Base-by-base conservation (phyloP, 1,284 basidiomycete genomes). In the Sporisorium exsertum region DNA sequence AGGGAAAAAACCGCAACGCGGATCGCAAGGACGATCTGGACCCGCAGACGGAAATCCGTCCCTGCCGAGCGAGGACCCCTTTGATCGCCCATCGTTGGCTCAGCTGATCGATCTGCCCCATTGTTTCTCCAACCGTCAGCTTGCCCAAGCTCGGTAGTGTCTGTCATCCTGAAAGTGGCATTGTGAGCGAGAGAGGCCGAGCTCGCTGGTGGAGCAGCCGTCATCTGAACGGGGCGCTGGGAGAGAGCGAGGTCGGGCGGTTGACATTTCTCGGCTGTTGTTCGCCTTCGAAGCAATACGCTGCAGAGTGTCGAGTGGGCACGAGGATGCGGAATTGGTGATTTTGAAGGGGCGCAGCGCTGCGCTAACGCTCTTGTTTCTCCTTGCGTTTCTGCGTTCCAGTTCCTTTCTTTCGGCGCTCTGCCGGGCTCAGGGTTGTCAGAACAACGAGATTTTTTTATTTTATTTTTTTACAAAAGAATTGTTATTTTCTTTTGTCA, bases 321-420 rank as follows among this genome's bases (percentile, higher is more conserved):
- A 43, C 15, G 5, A 40, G 16, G 18, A n/a, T 20, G n/a, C 4
- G 1, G 18, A 43, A 15, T 18, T 43, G 6, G 15, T 3, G 35
- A 13, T 37, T 15, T 5, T 12, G 35, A 15, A 10, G 35, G 7
- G 8, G 37, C 16, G 16, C 15, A 18, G 40, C 40, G n/a, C 40
- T 43, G n/a, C 40, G 7, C 40, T 43, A 13, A 5, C 4, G 7
- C 18, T 50, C 16, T n/a, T n/a, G n/a, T n/a, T n/a, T n/a, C 49
- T n/a, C 49, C 49, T 50, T 50, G 49, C 49, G 27, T 50, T 33
- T 50, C 20, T 50, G 49, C 49, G 49, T 50, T 32, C 49, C 49
- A 32, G 40, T 20, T 16, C 7, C 20, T 50, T 13, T 26, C 15
- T n/a, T 27, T 7, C 27, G 22, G 18, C 49, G 49, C 49, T 29